Evolutionary conservation across 345 rosid genomes (phyloP).

Genomic region (Citrus australasica): DNA sequence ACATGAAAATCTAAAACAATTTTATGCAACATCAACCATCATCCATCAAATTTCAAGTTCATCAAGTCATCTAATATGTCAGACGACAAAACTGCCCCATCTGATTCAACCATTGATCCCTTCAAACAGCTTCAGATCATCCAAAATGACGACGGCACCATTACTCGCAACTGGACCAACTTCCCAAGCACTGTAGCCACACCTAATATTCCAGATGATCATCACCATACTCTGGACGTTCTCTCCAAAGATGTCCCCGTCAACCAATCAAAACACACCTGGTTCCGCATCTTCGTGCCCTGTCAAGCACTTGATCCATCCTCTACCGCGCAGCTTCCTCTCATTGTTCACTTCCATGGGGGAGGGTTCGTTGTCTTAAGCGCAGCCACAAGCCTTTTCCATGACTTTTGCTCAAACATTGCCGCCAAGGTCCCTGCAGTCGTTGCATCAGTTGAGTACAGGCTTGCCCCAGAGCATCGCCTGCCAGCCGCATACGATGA

Average conservation of each 20-base stretch:
- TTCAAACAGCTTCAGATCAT: background rate
- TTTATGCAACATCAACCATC: background rate
- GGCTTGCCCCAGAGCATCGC: conserved; percentile 64
- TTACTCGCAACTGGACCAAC: background rate
- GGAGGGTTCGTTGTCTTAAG: conserved; percentile 52
- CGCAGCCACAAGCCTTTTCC: conserved; percentile 10
- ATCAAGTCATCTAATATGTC: background rate
- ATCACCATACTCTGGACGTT: background rate
- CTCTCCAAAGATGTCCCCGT: conserved; percentile 27
- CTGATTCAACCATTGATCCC: background rate
- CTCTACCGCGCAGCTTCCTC: conserved; percentile 37
- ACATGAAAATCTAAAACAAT: too few relatives aligned
- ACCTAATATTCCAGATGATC: background rate
- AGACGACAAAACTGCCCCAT: background rate
- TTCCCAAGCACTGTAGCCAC: background rate
- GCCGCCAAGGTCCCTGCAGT: conserved; percentile 28
- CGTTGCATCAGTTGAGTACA: conserved; percentile 45
- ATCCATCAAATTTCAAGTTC: background rate
- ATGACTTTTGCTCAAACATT: conserved; percentile 38
- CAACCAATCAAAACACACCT: conserved; percentile 25
- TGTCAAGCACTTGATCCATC: background rate
- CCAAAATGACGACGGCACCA: background rate
- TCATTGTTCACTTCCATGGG: conserved; percentile 54
- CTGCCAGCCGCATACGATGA: conserved; percentile 69
- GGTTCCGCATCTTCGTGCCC: conserved; percentile 34